Base-by-base conservation (phyloP, 2,329 filamentous ascomycete genomes). In the Trichoderma koningii region DNA sequence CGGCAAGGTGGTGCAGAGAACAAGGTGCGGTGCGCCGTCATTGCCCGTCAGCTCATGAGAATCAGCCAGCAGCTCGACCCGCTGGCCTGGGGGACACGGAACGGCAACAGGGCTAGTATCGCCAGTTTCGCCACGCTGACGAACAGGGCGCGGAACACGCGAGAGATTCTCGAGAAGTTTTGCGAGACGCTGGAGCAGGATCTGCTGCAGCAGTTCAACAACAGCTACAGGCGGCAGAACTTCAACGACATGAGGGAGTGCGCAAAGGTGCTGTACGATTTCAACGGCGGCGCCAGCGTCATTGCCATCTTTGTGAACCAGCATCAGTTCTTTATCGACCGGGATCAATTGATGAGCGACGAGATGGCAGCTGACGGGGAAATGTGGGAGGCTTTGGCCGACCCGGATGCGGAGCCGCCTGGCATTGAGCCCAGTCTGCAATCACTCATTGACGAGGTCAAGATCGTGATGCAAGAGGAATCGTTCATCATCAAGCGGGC, bases 161-260 rank as follows among this genome's bases (percentile, higher is more conserved):
- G 92, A 68, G 93, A 97, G 76, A 87, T 96, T 17, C 90, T 99
- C 64, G 95, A 99, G 77, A 97, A 97, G 76, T 99, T 98, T 76
- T 91, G 93, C 28, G 95, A 99, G 76, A 93, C 91, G 1, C 79
- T 99, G 66, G 95, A 99, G 77, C 96, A 98, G 74, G 95, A 99
- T 73, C 82, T 99, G 45, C 80, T 99, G 67, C 92, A 93, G 75
- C 94, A 97, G 73, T 99, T 99, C 78, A 96, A 99, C 81, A 92
- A 96, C 74, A 97, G 94, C 80, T 98, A 98, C 76, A 86, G 93
- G 68, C 88, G 90, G 70, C 93, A 96, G 72, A 97, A 98, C 77
- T 97, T 96, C 73, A 92, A 97, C 70, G 93, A 96, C 72, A 99
- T 99, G 96, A 89, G 92, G 79, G 95, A 98, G 75, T 99, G 95